Conservation (phyloP, 2,329 filamentous ascomycete genomes). For the Fusarium setosum region DNA sequence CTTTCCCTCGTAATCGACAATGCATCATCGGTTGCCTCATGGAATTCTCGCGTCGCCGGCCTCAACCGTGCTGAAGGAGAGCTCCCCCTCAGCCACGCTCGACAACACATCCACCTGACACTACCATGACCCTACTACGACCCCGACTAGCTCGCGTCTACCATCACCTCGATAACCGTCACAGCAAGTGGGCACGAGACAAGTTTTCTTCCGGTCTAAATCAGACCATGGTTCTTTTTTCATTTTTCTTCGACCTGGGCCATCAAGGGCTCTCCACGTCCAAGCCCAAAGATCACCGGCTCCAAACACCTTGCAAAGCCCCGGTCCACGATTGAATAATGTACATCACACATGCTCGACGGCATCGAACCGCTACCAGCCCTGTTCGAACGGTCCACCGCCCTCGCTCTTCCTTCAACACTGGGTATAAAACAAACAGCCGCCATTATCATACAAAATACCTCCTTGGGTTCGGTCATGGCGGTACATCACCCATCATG, state of each 20-base stretch:
- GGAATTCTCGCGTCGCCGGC: conserved; percentile 3
- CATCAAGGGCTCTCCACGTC: conserved; percentile 39
- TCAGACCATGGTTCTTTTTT: conserved; percentile 36
- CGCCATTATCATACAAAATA: conserved; percentile 41
- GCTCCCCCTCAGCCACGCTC: conserved; percentile 32
- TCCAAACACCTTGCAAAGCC: conserved; percentile 53
- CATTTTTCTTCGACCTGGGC: conserved; percentile 38
- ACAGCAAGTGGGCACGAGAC: conserved; percentile 1
- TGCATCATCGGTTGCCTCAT: neutral
- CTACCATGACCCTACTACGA: conserved; percentile 11
- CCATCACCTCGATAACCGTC: neutral
- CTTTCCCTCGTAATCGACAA: neutral
- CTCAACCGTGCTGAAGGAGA: conserved; percentile 16
- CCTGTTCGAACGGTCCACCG: conserved; percentile 20
- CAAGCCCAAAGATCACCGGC: conserved; percentile 42
- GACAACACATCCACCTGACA: conserved; percentile 23
- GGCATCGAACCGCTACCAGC: conserved; percentile 2
- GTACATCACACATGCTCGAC: conserved; percentile 25
- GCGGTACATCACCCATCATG: conserved; percentile 5
- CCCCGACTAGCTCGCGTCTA: no score
- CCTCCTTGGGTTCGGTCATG: conserved; percentile 1
- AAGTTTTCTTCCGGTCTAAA: conserved; percentile 21
- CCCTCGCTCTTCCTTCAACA: conserved; percentile 24
- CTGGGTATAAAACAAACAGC: conserved; percentile 44
- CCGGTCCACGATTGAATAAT: conserved; percentile 43